These are phyloP conservation scores for Exophiala sideris DNA, from an alignment of 2,329 filamentous ascomycete species.

Conservation along the genomic window DNA sequence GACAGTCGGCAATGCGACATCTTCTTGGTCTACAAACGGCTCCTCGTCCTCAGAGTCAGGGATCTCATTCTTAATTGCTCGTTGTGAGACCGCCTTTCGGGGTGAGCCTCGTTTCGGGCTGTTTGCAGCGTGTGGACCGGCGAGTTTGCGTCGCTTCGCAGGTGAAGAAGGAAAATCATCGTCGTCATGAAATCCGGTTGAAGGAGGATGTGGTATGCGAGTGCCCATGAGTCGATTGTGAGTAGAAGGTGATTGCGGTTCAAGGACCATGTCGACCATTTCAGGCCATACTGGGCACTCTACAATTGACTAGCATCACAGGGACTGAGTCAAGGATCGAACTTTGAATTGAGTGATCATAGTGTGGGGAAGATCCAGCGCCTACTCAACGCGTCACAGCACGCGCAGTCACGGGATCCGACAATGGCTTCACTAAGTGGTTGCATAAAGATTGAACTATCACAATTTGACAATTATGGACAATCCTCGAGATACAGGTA, in stretches of 20 bases:
- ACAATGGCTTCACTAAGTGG: no score
- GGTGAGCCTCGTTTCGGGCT: conserved; percentile 21
- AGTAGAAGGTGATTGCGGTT: conserved; percentile 14
- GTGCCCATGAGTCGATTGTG: conserved; percentile 30
- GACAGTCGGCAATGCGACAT: conserved; percentile 30
- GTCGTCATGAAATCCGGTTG: conserved; percentile 30
- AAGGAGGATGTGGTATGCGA: conserved; percentile 31
- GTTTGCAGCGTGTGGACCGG: neutral
- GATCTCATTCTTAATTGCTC: conserved; percentile 32
- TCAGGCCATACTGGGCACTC: conserved; percentile 8
- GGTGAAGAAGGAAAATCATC: conserved; percentile 30
- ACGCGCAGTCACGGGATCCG: no score
- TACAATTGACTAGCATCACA: no score
- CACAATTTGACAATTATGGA: no score
- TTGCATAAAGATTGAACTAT: no score
- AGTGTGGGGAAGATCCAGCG: no score
- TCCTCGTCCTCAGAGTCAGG: conserved; percentile 39
- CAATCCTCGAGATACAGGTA: no score
- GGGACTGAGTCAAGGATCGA: no score
- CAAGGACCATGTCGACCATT: conserved; percentile 18
- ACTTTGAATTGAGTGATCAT: no score
- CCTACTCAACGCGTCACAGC: no score
- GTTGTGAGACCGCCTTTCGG: conserved; percentile 10
- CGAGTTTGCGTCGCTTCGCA: conserved; percentile 29
- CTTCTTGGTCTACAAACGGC: conserved; percentile 34